Evolutionary conservation across 805 yeast genomes (phyloP).

Genomic region (Lachancea fermentati): DNA sequence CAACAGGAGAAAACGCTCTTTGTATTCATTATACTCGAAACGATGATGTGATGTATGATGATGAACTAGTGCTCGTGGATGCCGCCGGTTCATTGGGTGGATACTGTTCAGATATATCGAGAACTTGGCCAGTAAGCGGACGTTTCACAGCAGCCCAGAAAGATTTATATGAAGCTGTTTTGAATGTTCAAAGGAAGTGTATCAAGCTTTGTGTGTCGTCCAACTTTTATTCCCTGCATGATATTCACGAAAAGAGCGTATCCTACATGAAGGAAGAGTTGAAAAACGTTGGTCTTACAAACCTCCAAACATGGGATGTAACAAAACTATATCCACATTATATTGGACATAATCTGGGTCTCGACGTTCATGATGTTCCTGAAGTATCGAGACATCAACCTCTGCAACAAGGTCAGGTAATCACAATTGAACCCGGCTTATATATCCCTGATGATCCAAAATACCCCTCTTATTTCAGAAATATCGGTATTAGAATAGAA

Average conservation of each 20-base stretch:
- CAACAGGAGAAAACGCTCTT: conserved; percentile 84
- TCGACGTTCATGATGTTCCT: conserved; percentile 86
- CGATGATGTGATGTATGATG: conserved; percentile 70
- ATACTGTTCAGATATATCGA: conserved; percentile 89
- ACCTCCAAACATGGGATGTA: conserved; percentile 46
- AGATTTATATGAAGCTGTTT: conserved; percentile 83
- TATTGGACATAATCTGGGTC: conserved; percentile 91
- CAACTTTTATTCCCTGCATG: conserved; percentile 54
- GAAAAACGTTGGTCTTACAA: conserved; percentile 62
- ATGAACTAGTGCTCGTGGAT: conserved; percentile 85
- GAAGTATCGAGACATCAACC: conserved; percentile 48
- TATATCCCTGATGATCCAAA: conserved; percentile 68
- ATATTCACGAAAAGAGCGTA: conserved; percentile 69
- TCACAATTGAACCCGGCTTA: conserved; percentile 94
- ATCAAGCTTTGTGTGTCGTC: conserved; percentile 60
- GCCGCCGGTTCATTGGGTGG: conserved; percentile 95
- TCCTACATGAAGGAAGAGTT: conserved; percentile 55
- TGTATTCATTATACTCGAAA: conserved; percentile 93
- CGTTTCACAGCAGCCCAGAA: conserved; percentile 69
- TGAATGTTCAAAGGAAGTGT: conserved; percentile 74
- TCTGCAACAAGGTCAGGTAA: conserved; percentile 66
- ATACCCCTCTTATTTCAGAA: conserved; percentile 77
- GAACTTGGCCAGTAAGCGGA: conserved; percentile 91
- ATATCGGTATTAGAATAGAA: conserved; percentile 91
- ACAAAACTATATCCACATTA: conserved; percentile 79